Conservation (phyloP, 176 grass and related monocot species). For the Oryza australiensis region DNA sequence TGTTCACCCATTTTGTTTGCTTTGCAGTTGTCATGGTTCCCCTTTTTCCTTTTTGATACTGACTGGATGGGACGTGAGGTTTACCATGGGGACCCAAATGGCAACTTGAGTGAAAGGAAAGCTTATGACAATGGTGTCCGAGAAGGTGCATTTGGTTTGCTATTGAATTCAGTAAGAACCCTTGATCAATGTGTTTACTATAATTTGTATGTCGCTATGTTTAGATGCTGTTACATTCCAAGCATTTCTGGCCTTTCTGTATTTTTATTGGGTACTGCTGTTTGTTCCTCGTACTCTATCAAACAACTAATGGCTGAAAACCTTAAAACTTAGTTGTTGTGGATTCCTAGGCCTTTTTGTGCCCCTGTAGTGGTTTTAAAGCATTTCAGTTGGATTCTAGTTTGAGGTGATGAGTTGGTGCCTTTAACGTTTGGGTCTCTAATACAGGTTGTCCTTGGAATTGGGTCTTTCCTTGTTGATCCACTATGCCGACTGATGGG, state of each 20-base stretch:
- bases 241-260: not conserved
- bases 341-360: not conserved
- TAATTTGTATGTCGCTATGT: conserved; percentile 7
- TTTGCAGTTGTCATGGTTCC: conserved; percentile 94
- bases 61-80: conserved; percentile 99
- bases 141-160: conserved; percentile 99
- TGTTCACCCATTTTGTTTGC: conserved; percentile 16
- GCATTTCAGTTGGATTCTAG: not conserved
- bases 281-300: not conserved
- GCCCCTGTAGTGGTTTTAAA: not conserved
- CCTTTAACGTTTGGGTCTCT: conserved; percentile 11
- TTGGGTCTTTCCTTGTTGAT: conserved; percentile 88
- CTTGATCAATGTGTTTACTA: conserved; percentile 21
- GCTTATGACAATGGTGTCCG: conserved; percentile 84
- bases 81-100: conserved; percentile 90
- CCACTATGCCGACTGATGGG: conserved; percentile 80
- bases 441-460: conserved; percentile 83
- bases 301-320: not conserved
- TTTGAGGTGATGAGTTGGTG: not conserved
- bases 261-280: not conserved
- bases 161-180: conserved; percentile 99
- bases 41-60: conserved; percentile 98
- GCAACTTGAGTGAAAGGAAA: conserved; percentile 56
- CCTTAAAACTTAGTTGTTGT: not conserved
- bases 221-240: conserved; percentile 5